phyloP scores from a whole-genome alignment of 1,139 yeast genomes.

The Lodderomyces margitis region DNA sequence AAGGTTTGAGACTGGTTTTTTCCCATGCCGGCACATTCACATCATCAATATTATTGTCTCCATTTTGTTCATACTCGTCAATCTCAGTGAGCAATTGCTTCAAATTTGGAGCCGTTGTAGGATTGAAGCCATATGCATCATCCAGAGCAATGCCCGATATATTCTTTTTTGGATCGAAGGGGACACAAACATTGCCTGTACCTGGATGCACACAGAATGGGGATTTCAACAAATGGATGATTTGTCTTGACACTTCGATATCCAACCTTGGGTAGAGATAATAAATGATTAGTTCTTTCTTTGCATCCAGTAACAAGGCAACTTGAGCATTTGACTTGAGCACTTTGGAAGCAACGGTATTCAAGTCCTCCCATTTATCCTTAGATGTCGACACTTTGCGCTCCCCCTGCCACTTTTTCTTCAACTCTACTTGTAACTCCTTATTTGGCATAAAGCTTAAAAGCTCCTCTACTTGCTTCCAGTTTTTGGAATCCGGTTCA shows the following conservation, averaged over 20 bases:
- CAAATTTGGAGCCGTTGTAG: slow-evolving; percentile 77
- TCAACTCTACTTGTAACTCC: slow-evolving; percentile 52
- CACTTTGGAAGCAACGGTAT: slow-evolving; percentile 48
- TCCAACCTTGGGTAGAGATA: slow-evolving; percentile 90
- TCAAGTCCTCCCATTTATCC: slow-evolving; percentile 83
- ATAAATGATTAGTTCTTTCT: slow-evolving; percentile 78
- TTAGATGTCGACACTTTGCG: slow-evolving; percentile 30
- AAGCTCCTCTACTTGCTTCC: slow-evolving; percentile 51
- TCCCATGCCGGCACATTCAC: slow-evolving; percentile 46
- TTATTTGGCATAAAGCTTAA: slow-evolving; percentile 62
- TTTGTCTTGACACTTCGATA: slow-evolving; percentile 85
- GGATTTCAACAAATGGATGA: slow-evolving; percentile 88
- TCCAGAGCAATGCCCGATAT: slow-evolving; percentile 34
- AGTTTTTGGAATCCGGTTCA: slow-evolving; percentile 22
- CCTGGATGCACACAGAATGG: slow-evolving; percentile 99
- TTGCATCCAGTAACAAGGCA: slow-evolving; percentile 60
- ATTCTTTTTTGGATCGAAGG: slow-evolving; percentile 61
- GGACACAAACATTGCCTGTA: slow-evolving; percentile 97
- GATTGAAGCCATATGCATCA: slow-evolving; percentile 63
- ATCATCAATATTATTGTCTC: slow-evolving; percentile 17
- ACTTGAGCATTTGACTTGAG: slow-evolving; percentile 43
- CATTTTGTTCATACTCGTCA: slow-evolving; percentile 39
- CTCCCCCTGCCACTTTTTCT: slow-evolving; percentile 42
- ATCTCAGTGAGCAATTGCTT: slow-evolving; percentile 56
- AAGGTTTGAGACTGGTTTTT: slow-evolving; percentile 71